Percentiles rank a stretch among this genome's conserved stretches.
These are phyloP conservation scores for Aspergillus fumigatus DNA, from an alignment of 2,329 filamentous ascomycete species.

Conservation along the genomic window DNA sequence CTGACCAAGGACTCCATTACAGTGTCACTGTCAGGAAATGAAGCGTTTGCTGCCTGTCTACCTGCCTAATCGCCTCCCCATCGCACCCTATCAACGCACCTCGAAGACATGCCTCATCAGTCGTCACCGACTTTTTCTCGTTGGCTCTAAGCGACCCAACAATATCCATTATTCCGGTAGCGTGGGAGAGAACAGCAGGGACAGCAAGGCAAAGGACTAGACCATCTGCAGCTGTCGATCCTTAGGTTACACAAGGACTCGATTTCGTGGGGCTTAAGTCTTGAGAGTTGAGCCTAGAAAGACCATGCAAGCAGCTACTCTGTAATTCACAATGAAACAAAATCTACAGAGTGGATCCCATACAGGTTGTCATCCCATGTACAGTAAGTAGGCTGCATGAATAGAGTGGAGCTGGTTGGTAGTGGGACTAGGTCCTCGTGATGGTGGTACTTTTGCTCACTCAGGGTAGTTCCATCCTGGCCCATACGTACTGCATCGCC, in stretches of 20 bases:
- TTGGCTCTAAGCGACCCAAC: neutral
- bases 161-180: neutral
- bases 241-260: neutral
- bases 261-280: neutral
- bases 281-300: neutral
- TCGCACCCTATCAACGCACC: neutral
- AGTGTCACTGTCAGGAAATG: neutral
- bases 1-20: neutral
- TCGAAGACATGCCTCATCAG: neutral
- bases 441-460: neutral
- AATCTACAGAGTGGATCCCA: neutral
- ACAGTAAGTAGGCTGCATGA: neutral
- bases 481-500: neutral
- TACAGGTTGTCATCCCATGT: neutral
- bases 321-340: neutral
- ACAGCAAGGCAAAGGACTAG: neutral
- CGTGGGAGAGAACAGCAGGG: neutral
- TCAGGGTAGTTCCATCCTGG: neutral
- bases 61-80: neutral
- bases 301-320: neutral
- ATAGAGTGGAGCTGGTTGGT: neutral
- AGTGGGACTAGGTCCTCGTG: neutral
- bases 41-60: neutral
- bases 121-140: neutral
- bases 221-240: constrained; percentile 2